Evolutionary conservation across 208 protist genomes (phyloP).

Genomic region (Trypanosoma lewisi): DNA sequence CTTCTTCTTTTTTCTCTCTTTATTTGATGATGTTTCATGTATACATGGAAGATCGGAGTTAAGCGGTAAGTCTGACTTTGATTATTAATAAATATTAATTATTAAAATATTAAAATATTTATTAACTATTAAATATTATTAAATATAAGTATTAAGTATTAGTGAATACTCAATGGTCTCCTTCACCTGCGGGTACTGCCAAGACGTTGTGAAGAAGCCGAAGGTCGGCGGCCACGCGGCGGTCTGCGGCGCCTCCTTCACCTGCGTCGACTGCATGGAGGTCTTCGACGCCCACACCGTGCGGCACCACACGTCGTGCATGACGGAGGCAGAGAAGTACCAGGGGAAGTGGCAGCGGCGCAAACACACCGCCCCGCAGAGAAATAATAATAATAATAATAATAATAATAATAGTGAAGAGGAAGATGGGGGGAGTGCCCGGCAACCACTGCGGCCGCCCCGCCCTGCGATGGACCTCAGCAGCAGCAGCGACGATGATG

Average conservation of each 20-base stretch:
- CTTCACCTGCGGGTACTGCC: constrained; percentile 82
- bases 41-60: background rate
- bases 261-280: constrained; percentile 90
- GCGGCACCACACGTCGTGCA: constrained; percentile 78
- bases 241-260: constrained; percentile 62
- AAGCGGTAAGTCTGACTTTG: too few species aligned
- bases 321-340: constrained; percentile 87
- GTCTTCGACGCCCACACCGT: constrained; percentile 71
- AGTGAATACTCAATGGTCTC: constrained; percentile 66
- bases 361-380: background rate
- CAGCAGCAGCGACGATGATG: constrained; percentile 47
- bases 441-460: constrained; percentile 22
- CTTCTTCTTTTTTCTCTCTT: constrained; percentile 1
- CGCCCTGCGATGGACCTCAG: constrained; percentile 47
- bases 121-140: background rate
- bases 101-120: too few species aligned
- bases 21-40: background rate
- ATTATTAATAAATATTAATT: too few species aligned
- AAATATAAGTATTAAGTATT: too few species aligned
- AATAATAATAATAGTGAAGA: constrained; percentile 23
- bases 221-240: constrained; percentile 70
- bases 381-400: constrained; percentile 12
- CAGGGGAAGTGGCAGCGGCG: constrained; percentile 59
- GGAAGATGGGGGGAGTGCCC: constrained; percentile 3
- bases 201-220: constrained; percentile 90